Percentiles rank a stretch among this genome's conserved stretches.
Evolutionary conservation across 2,329 filamentous ascomycete species (phyloP).

Genomic region (Xylariaceae sp.): DNA sequence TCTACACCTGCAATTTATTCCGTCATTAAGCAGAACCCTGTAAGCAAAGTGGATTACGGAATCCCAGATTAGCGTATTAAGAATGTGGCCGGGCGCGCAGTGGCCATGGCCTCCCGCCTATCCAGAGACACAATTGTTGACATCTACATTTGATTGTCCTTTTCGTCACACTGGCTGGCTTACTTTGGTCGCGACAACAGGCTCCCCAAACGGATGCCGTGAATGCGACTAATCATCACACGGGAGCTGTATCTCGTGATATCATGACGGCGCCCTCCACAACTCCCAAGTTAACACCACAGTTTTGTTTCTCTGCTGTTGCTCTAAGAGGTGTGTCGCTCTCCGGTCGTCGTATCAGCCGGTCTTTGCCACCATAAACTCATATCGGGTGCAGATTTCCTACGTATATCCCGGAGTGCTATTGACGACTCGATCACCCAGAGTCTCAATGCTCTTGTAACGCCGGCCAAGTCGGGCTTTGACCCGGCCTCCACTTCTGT

Average conservation of each 20-base stretch:
- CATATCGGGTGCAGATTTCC: slow-evolving; percentile 63
- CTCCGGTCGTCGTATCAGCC: background rate
- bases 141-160: slow-evolving; percentile 1
- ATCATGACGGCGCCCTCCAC: slow-evolving; percentile 46
- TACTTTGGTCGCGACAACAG: slow-evolving; percentile 45
- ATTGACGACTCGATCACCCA: slow-evolving; percentile 93
- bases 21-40: slow-evolving; percentile 1
- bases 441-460: slow-evolving; percentile 84
- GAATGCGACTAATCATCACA: slow-evolving; percentile 23
- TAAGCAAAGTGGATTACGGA: too few species aligned
- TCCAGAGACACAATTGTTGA: background rate
- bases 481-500: slow-evolving; percentile 72
- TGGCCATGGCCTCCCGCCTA: background rate
- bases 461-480: slow-evolving; percentile 68
- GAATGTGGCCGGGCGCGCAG: background rate
- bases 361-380: slow-evolving; percentile 15
- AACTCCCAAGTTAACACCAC: slow-evolving; percentile 58
- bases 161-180: slow-evolving; percentile 43
- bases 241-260: slow-evolving; percentile 25
- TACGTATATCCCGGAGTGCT: slow-evolving; percentile 75
- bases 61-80: background rate
- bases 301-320: slow-evolving; percentile 72
- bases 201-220: slow-evolving; percentile 39
- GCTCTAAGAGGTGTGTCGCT: slow-evolving; percentile 59
- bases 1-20: slow-evolving; percentile 1